These are phyloP conservation scores for Saccharomycopsis javanensis DNA, from an alignment of 805 yeast species.

Conservation along the genomic window DNA sequence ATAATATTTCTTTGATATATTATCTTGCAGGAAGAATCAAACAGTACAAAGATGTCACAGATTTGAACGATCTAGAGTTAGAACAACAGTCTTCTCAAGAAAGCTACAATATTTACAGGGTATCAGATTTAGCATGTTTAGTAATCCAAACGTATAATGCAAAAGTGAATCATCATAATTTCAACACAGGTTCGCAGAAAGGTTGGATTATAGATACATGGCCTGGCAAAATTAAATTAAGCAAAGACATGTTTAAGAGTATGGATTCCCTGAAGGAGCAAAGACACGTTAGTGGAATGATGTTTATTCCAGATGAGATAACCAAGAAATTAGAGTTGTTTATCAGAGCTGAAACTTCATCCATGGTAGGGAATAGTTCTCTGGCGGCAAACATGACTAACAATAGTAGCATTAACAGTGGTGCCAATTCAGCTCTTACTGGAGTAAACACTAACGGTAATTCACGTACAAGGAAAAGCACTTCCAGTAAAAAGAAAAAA, in stretches of 20 bases:
- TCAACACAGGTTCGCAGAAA: slow-evolving; percentile 27
- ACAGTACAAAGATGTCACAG: slow-evolving; percentile 54
- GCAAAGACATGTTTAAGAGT: slow-evolving; percentile 61
- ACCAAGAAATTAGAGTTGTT: slow-evolving; percentile 4
- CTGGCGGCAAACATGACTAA: neutral
- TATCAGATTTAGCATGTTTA: slow-evolving; percentile 68
- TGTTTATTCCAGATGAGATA: slow-evolving; percentile 25
- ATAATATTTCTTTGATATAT: slow-evolving; percentile 62
- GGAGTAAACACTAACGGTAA: neutral
- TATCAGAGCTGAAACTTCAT: neutral
- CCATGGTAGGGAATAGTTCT: neutral
- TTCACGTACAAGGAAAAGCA: neutral
- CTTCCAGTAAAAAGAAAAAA: neutral
- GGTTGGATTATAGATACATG: slow-evolving; percentile 69
- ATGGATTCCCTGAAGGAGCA: slow-evolving; percentile 50
- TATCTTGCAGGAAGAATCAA: slow-evolving; percentile 72
- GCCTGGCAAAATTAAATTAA: slow-evolving; percentile 68
- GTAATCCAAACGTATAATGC: slow-evolving; percentile 40
- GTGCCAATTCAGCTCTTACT: neutral
- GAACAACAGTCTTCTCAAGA: slow-evolving; percentile 8
- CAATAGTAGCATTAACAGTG: neutral
- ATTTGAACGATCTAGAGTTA: slow-evolving; percentile 19
- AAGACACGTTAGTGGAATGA: slow-evolving; percentile 42
- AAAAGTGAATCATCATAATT: slow-evolving; percentile 1
- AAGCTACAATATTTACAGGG: slow-evolving; percentile 41